A percentile compares a stretch with the other conserved stretches of the same genome.
Conservation (phyloP, 192 early-diverging fungal species). For the Entomortierella lignicola region DNA sequence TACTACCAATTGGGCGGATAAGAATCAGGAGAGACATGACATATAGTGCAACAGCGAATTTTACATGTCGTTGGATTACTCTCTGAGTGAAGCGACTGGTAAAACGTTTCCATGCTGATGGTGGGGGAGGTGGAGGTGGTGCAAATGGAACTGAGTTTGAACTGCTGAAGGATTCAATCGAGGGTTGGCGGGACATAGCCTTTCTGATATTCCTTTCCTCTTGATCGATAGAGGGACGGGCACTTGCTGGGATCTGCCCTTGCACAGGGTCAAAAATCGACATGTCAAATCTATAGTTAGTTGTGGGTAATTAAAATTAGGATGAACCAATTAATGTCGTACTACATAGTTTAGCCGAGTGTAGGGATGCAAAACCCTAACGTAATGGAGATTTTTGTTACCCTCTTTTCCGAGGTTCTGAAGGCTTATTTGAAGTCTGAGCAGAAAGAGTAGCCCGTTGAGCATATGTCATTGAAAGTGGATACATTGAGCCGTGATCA, state of each 20-base stretch:
- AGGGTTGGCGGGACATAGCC: constrained; percentile 33
- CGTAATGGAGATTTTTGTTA: too few species aligned
- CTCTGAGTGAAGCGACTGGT: constrained; percentile 51
- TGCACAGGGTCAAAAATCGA: constrained; percentile 46
- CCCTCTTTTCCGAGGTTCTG: constrained; percentile 27
- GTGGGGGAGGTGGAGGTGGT: constrained; percentile 38
- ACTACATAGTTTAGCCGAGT: background rate
- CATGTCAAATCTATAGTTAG: constrained; percentile 29
- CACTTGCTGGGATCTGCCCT: constrained; percentile 29
- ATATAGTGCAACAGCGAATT: constrained; percentile 55
- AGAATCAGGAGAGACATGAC: constrained; percentile 45
- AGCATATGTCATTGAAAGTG: constrained; percentile 33
- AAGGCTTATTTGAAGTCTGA: background rate
- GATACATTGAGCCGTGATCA: constrained; percentile 1
- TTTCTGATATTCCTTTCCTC: constrained; percentile 20
- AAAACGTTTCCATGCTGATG: constrained; percentile 48
- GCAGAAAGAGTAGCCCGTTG: constrained; percentile 29
- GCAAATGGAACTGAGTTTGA: constrained; percentile 48
- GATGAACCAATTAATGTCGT: background rate
- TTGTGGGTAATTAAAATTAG: background rate
- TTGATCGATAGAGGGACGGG: constrained; percentile 38
- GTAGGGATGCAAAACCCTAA: too few species aligned
- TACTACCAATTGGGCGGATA: constrained; percentile 19
- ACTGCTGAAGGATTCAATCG: constrained; percentile 44
- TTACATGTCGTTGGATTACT: constrained; percentile 57